phyloP scores from a whole-genome alignment of 345 rosid genomes.

The Citrus sinensis region DVS_A1.0 CM039166.1:18730001-18730500 shows the following conservation, averaged over 20 bases:
- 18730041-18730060: background rate
- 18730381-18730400: slow-evolving; percentile 6
- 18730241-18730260: slow-evolving; percentile 87
- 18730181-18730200: slow-evolving; percentile 82
- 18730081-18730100: background rate
- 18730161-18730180: background rate
- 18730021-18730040: background rate
- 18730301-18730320: slow-evolving; percentile 61
- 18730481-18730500: slow-evolving; percentile 77
- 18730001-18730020: background rate
- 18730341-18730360: slow-evolving; percentile 57
- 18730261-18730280: slow-evolving; percentile 78
- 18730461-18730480: slow-evolving; percentile 80
- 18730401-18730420: background rate
- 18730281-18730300: slow-evolving; percentile 64
- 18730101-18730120: background rate
- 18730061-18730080: background rate
- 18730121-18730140: background rate
- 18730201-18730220: slow-evolving; percentile 94
- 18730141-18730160: background rate
- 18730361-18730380: background rate
- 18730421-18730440: background rate
- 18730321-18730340: slow-evolving; percentile 81
- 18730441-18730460: slow-evolving; percentile 4
- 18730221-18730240: slow-evolving; percentile 89